Base-by-base conservation (phyloP, 139 green algal species). In the Chlorella sp. region DNA sequence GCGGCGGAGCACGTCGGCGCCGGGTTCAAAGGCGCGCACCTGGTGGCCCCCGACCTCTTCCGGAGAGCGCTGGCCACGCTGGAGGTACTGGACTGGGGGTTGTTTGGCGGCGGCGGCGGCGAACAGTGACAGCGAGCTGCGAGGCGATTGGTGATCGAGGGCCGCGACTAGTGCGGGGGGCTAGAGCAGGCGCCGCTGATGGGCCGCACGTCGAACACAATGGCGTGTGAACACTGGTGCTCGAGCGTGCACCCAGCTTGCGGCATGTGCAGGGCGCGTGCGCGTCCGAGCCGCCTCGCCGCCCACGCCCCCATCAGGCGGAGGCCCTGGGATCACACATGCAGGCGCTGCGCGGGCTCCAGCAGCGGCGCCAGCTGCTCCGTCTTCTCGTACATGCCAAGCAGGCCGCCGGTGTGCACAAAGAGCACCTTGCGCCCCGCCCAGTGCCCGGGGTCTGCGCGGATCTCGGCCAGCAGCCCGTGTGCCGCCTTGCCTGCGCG, bases 341-440 rank as follows among this genome's bases (percentile, higher is more conserved):
- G 58, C 72, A 82, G 40, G 45, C 77, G 56, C 15, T 61, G 38
- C 25, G 41, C 40, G 8, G 9, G 55, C 63, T 88, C 53, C 23
- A 85, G 12, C 23, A 82, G 58, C n/a, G 72, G 61, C 48, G 90
- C 85, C 77, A 98, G 83, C 82, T 98, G 92, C 5, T 82, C 74
- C 23, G 70, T 17, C 82, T 97, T 97, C 58, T 96, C 94, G 79
- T 97, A 98, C 87, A 97, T 94, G 17, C 94, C 93, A 77, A 97
- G 83, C 55, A 98, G 78, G 25, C 94, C 94, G 2, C 94, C 94
- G 0, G 93, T 97, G 89, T 97, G 93, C 45, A 97, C 64, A 79
- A 97, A 96, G 71, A 97, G 82, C 15, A 91, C 73, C 42, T 80
- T 83, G 9, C 88, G 82, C 2, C 90, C 90, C 6, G 36, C 42